A percentile compares a stretch with the other conserved stretches of the same genome.
Conservation (phyloP, 768 basidiomycete genomes). For the Amanita molliuscula region DNA sequence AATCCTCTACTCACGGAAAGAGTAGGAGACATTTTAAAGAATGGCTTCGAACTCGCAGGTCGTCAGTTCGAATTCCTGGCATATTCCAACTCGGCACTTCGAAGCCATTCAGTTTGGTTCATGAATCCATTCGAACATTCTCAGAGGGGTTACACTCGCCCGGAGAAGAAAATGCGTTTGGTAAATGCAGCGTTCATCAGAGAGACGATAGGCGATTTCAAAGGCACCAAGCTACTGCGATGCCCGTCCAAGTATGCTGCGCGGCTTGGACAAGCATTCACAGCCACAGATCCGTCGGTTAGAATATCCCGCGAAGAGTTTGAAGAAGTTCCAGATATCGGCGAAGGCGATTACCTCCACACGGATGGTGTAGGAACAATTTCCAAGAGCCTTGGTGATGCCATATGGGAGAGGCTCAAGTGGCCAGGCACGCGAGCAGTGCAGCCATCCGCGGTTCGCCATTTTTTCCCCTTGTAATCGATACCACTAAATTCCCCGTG, state of each 20-base stretch:
- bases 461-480: neutral
- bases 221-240: slow-evolving; percentile 30
- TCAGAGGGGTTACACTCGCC: slow-evolving; percentile 3
- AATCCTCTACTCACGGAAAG: slow-evolving; percentile 42
- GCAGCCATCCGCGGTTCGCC: slow-evolving; percentile 51
- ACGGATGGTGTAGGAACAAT: slow-evolving; percentile 83
- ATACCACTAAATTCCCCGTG: slow-evolving; percentile 4
- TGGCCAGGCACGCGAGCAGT: slow-evolving; percentile 22
- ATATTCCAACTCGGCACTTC: slow-evolving; percentile 70
- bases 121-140: slow-evolving; percentile 49
- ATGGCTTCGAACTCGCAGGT: slow-evolving; percentile 63
- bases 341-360: slow-evolving; percentile 30
- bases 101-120: slow-evolving; percentile 80
- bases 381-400: slow-evolving; percentile 42
- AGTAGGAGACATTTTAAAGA: slow-evolving; percentile 47
- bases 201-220: slow-evolving; percentile 57
- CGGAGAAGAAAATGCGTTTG: slow-evolving; percentile 1
- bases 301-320: slow-evolving; percentile 45
- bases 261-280: slow-evolving; percentile 75
- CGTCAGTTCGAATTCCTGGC: slow-evolving; percentile 71
- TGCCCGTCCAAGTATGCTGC: slow-evolving; percentile 78
- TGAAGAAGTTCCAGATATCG: slow-evolving; percentile 52
- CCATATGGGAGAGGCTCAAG: slow-evolving; percentile 51
- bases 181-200: slow-evolving; percentile 55
- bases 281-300: slow-evolving; percentile 70